phyloP scores from a whole-genome alignment of 2,329 filamentous ascomycete species.

The Exophiala lecanii-corni region DNA sequence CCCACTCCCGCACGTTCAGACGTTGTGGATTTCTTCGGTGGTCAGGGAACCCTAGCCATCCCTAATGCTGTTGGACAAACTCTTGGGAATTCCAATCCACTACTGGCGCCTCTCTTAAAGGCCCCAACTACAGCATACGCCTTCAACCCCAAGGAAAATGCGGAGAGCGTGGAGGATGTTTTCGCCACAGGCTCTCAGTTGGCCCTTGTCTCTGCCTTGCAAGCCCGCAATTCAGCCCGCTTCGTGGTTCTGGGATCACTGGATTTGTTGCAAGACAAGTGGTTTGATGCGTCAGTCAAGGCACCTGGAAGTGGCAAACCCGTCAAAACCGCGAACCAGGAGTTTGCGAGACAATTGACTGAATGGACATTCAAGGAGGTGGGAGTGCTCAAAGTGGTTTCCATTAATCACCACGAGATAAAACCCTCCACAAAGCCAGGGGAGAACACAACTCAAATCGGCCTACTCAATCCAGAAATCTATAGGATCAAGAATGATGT shows the following conservation, averaged over 20 bases:
- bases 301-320: slow-evolving; percentile 47
- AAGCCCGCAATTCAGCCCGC: slow-evolving; percentile 89
- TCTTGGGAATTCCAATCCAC: slow-evolving; percentile 68
- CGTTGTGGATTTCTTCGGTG: slow-evolving; percentile 72
- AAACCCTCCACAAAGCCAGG: slow-evolving; percentile 48
- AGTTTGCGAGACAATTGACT: slow-evolving; percentile 79
- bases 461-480: slow-evolving; percentile 67
- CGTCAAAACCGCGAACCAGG: slow-evolving; percentile 68
- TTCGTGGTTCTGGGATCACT: slow-evolving; percentile 79
- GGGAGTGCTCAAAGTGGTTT: slow-evolving; percentile 80
- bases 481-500: slow-evolving; percentile 97
- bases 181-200: slow-evolving; percentile 83
- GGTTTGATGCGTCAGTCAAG: slow-evolving; percentile 78
- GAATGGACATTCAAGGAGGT: slow-evolving; percentile 96
- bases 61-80: slow-evolving; percentile 76
- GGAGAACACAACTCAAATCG: slow-evolving; percentile 47
- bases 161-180: slow-evolving; percentile 64
- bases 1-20: slow-evolving; percentile 62
- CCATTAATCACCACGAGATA: slow-evolving; percentile 65
- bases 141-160: slow-evolving; percentile 88
- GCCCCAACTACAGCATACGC: slow-evolving; percentile 83
- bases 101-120: slow-evolving; percentile 75
- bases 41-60: slow-evolving; percentile 68
- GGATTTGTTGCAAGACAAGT: slow-evolving; percentile 82
- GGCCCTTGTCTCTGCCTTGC: slow-evolving; percentile 75